A percentile compares a stretch with the other conserved stretches of the same genome.
Conservation (phyloP, 2,329 filamentous ascomycete species). For the Raffaelea arxii region DNA sequence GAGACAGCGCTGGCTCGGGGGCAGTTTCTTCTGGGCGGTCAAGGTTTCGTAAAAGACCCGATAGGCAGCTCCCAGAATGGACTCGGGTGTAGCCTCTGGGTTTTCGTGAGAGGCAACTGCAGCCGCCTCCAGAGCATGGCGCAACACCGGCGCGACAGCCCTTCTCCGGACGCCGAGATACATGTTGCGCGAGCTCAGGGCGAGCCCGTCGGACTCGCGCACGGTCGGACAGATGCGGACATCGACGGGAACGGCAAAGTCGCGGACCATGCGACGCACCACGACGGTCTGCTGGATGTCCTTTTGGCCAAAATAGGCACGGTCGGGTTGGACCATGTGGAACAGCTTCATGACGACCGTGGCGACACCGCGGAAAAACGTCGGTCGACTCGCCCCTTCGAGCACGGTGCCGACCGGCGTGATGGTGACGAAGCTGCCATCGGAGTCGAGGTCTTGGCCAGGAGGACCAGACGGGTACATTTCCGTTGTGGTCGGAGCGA, state of each 20-base stretch:
- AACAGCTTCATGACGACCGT: conserved; percentile 95
- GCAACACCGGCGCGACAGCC: conserved; percentile 61
- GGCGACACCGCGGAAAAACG: conserved; percentile 93
- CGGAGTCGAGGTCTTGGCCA: conserved; percentile 61
- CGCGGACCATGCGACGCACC: conserved; percentile 74
- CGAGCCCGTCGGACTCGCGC: conserved; percentile 72
- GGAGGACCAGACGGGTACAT: conserved; percentile 84
- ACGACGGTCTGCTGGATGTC: conserved; percentile 94
- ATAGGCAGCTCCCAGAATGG: conserved; percentile 62
- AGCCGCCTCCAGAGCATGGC: conserved; percentile 58
- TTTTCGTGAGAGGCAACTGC: conserved; percentile 39
- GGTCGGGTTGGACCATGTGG: conserved; percentile 68
- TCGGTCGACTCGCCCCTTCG: conserved; percentile 77
- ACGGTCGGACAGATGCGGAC: conserved; percentile 67
- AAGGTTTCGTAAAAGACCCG: conserved; percentile 45
- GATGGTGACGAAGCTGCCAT: conserved; percentile 84
- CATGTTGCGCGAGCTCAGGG: conserved; percentile 87
- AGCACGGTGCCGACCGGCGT: conserved; percentile 73
- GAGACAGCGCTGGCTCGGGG: conserved; percentile 49
- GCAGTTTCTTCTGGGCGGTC: conserved; percentile 51
- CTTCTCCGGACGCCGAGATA: conserved; percentile 75
- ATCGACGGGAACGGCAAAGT: conserved; percentile 71
- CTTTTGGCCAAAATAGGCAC: conserved; percentile 93
- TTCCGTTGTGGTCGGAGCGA: conserved; percentile 69
- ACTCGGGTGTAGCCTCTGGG: background rate